Base-by-base conservation (phyloP, 306 rosid species). In the Begonia loranthoides region DNA sequence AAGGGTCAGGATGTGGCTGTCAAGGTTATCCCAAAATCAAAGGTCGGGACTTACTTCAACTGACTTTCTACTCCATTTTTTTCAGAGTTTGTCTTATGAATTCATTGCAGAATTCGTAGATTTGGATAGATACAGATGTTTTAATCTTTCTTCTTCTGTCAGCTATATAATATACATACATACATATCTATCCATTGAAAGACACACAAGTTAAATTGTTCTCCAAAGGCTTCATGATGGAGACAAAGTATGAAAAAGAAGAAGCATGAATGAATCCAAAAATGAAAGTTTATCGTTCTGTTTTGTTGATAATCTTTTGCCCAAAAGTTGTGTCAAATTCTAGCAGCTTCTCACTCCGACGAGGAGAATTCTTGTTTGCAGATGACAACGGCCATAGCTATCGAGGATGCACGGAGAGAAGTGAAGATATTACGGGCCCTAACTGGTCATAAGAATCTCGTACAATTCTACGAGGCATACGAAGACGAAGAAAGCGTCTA, bases 381-480 rank as follows among this genome's bases (percentile, higher is more conserved):
- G 96, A 80, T 87, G 96, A 76, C 94, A 22, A 87, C 96, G 28
- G 76, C 84, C 11, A 83, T 87, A 71, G 82, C 94, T 2, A 67
- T 87, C 12, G 94, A 87, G 62, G 96, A 87, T 69, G 90, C 80
- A 14, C 70, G 84, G 59, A 83, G 96, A 66, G 96, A 87, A 73
- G 96, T 87, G 51, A 83, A 81, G 77, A 87, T 87, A 64, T 66
- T 87, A 52, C 75, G 82, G 9, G 92, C 89, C 36, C 64, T 87
- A 51, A 70, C 80, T 0, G 95, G 95, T 54, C 96, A 87, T 56
- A 68, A 68, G 68, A 87, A 87, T 66, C 53, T 87, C 12, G 96
- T 83, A 73, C 87, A 80, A 44, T 87, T 80, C 73, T 77, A 83
- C 57, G 96, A 76, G 60, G 80, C 87, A 46, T 87, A 71, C 60